A percentile compares a stretch with the other conserved stretches of the same genome.
Conservation (phyloP, 2,329 filamentous ascomycete genomes). For the Colletotrichum acutatum region DNA sequence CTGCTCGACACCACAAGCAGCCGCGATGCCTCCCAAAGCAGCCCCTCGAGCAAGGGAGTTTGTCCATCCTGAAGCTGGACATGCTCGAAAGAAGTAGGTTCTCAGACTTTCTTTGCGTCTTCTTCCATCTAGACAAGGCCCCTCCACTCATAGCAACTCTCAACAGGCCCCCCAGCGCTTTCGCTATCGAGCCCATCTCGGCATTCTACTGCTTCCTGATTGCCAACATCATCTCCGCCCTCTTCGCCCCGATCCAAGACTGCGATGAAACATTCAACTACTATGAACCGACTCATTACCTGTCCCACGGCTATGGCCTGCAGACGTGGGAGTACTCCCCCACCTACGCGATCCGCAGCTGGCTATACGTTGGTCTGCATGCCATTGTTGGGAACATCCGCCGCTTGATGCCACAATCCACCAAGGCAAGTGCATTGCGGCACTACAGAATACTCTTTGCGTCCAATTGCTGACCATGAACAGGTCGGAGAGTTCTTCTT, state of each 20-base stretch:
- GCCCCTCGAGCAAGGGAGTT: slow-evolving; percentile 48
- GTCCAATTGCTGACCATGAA: neutral
- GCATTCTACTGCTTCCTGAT: slow-evolving; percentile 85
- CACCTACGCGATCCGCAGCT: slow-evolving; percentile 93
- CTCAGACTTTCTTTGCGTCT: neutral
- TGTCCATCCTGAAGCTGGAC: slow-evolving; percentile 59
- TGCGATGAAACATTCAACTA: slow-evolving; percentile 99
- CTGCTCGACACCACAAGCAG: slow-evolving; percentile 32
- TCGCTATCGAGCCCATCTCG: slow-evolving; percentile 75
- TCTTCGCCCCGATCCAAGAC: slow-evolving; percentile 92
- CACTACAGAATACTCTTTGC: no score
- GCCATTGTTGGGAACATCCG: slow-evolving; percentile 76
- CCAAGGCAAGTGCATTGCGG: slow-evolving; percentile 57
- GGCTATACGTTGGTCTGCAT: slow-evolving; percentile 88
- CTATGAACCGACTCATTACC: slow-evolving; percentile 96
- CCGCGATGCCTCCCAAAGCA: slow-evolving; percentile 53
- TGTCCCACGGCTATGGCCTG: slow-evolving; percentile 90
- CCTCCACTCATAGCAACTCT: slow-evolving; percentile 30
- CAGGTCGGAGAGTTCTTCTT: slow-evolving; percentile 85
- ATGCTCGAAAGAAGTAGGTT: slow-evolving; percentile 63
- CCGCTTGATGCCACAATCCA: slow-evolving; percentile 69
- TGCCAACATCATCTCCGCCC: slow-evolving; percentile 79
- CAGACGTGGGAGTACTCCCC: slow-evolving; percentile 99
- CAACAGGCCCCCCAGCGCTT: slow-evolving; percentile 61
- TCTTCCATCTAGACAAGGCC: neutral